Conservation (phyloP, 768 basidiomycete genomes). For the Mycena rosella region DNA sequence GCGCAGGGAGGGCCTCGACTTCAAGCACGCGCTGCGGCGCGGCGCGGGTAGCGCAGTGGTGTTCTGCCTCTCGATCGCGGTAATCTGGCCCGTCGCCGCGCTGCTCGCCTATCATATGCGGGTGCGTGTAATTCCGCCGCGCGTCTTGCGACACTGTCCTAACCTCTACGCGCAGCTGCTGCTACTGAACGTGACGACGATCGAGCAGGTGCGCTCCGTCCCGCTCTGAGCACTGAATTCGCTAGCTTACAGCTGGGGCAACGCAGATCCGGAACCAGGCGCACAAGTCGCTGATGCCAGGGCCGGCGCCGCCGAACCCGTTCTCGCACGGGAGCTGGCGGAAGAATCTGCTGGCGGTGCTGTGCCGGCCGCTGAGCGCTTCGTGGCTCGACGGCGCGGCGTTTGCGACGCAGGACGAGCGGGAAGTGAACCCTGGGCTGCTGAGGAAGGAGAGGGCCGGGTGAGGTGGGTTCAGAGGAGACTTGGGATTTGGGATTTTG, state of each 20-base stretch:
- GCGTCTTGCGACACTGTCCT: no score
- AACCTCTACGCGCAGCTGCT: constrained; percentile 80
- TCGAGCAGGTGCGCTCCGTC: constrained; percentile 77
- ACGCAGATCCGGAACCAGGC: constrained; percentile 87
- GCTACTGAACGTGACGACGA: constrained; percentile 92
- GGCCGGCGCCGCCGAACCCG: constrained; percentile 82
- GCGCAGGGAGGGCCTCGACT: constrained; percentile 57
- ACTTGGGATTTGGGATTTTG: no score
- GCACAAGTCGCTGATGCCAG: constrained; percentile 75
- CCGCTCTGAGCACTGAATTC: no score
- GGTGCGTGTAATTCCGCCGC: no score
- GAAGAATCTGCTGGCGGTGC: constrained; percentile 77
- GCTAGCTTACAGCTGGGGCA: not conserved
- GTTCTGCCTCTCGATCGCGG: constrained; percentile 76
- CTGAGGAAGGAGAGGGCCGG: not conserved
- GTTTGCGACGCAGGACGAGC: constrained; percentile 76
- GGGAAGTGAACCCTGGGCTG: constrained; percentile 81
- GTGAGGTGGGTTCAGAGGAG: no score
- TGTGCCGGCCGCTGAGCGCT: constrained; percentile 85
- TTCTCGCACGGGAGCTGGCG: constrained; percentile 87
- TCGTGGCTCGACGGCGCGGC: constrained; percentile 82
- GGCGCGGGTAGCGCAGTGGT: constrained; percentile 86
- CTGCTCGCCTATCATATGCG: constrained; percentile 88
- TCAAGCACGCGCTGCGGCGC: constrained; percentile 60
- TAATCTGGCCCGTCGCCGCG: constrained; percentile 88